Base-by-base conservation (phyloP, 1,139 yeast genomes). In the Suhomyces ambrosiae region DNA sequence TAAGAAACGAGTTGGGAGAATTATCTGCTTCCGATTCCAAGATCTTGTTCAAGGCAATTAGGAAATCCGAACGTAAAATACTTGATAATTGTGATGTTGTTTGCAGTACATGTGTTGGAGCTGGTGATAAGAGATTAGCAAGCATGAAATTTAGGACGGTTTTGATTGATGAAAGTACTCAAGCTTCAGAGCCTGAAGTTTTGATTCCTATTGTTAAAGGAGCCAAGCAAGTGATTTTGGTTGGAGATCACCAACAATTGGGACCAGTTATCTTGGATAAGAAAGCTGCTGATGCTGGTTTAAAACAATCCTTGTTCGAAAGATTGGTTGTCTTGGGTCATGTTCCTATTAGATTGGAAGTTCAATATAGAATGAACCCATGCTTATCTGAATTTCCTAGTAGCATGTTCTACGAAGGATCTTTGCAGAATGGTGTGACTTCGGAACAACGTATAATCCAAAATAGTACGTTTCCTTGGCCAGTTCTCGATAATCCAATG, bases 361-460 rank as follows among this genome's bases (percentile, higher is more conserved):
- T 89, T 21, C 97, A 90, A 59, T 90, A 90, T 61, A 83, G 97
- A 65, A 90, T 90, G 97, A 86, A 89, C 58, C 97, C 97, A 2
- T 72, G 81, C 45, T 65, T 90, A 39, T 80, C 94, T 46, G 95
- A 87, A 52, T 90, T 88, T 56, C 86, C 96, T 14, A 83, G 94
- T 53, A 88, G 89, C 58, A 83, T 86, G 87, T 90, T 88, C 55
- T 90, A 90, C 60, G 97, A 89, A 53, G 97, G 97, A 22, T 76
- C 86, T 32, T 74, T 90, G 50, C 97, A 89, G 58, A 89, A 89
- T 56, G 97, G 97, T 49, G 95, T 89, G 8, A 82, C 94, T 0
- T 71, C 76, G 16, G 86, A 81, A 40, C 84, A 87, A 49, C 73
- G 97, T 47, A 65, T 74, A 13, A 61, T 83, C 21, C 54, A 66